Conservation (phyloP, 2,329 filamentous ascomycete genomes). For the Trichoderma harzianum region DNA sequence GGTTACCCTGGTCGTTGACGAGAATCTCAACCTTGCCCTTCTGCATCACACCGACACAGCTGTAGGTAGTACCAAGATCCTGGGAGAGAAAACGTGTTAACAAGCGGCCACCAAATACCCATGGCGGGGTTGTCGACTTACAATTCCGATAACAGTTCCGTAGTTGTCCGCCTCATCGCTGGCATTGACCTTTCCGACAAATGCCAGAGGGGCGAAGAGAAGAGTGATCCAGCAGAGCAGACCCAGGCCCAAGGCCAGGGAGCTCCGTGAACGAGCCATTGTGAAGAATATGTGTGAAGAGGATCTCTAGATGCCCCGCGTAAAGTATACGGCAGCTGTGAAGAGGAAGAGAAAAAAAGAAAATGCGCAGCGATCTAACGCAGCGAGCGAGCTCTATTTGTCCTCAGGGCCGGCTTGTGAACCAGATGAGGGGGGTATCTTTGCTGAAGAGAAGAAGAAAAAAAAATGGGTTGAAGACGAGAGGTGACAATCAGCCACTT, state of each 20-base stretch:
- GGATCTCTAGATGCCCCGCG: conserved; percentile 17
- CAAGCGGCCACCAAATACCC: neutral
- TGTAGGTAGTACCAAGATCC: conserved; percentile 85
- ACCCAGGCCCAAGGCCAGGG: conserved; percentile 78
- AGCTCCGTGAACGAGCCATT: conserved; percentile 60
- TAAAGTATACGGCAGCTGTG: conserved; percentile 6
- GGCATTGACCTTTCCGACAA: conserved; percentile 73
- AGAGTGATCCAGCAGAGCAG: conserved; percentile 88
- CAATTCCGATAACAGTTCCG: conserved; percentile 92
- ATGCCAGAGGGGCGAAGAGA: conserved; percentile 81
- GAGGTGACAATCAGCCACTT: conserved; percentile 30
- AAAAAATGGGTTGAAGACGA: conserved; percentile 29
- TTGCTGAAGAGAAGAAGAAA: conserved; percentile 27
- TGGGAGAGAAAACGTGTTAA: conserved; percentile 25
- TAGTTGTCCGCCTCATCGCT: conserved; percentile 61
- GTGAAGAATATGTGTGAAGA: conserved; percentile 24
- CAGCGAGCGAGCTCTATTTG: conserved; percentile 29
- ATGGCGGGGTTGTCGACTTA: conserved; percentile 37
- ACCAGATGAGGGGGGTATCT: conserved; percentile 27
- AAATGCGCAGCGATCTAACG: conserved; percentile 27
- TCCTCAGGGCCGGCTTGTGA: conserved; percentile 32
- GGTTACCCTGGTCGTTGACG: conserved; percentile 95
- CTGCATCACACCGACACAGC: conserved; percentile 93
- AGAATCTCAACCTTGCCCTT: conserved; percentile 94
- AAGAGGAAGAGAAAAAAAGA: conserved; percentile 23